Base-by-base conservation (phyloP, 129 eudicot genomes). In the Flaveria sonorensis region DNA sequence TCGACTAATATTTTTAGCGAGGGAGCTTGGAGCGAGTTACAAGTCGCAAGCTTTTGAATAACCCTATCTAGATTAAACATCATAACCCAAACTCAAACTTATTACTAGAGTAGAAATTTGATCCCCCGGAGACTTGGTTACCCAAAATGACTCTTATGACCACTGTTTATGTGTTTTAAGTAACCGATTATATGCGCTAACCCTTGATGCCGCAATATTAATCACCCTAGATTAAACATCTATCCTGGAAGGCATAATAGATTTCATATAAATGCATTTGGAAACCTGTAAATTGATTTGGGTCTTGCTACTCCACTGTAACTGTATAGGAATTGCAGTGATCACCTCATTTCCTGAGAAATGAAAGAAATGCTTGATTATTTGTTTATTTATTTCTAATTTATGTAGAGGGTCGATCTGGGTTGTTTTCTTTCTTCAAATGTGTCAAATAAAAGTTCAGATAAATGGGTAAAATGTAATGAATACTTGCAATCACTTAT, bases 311-410 rank as follows among this genome's bases (percentile, higher is more conserved):
- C 40, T 36, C 40, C 40, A 36, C 40, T 6, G 40, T 36, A 36
- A 32, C 14, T 19, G 66, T 20, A 65, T 32, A 62, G 73, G 73
- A 68, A 76, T 21, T 66, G 26, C 53, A 66, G 80, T 65, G 65
- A 15, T 32, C 66, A 64, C 72, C 50, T 75, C 68, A 20, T 66
- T 30, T 75, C 51, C 67, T 76, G 66, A 65, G 16, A 65, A 51
- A 36, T 4, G 18, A 76, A 76, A 65, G 4, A 76, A 50, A 74
- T 64, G 40, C 1, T 40, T 3, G 39, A 40, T 73, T 73, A 40
- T 63, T 15, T 40, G 14, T 24, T 18, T 57, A 53, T 45, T 53
- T 60, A 36, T 36, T 5, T 10, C 3, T 60, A 60, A 24, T 26
- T 11, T 24, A 60, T 60, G 39, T 60, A 1, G 26, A 11, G 36